Percentiles rank a stretch among this genome's conserved stretches.
Evolutionary conservation across 345 rosid species (phyloP).

Genomic region (Durio zibethinus): DNA sequence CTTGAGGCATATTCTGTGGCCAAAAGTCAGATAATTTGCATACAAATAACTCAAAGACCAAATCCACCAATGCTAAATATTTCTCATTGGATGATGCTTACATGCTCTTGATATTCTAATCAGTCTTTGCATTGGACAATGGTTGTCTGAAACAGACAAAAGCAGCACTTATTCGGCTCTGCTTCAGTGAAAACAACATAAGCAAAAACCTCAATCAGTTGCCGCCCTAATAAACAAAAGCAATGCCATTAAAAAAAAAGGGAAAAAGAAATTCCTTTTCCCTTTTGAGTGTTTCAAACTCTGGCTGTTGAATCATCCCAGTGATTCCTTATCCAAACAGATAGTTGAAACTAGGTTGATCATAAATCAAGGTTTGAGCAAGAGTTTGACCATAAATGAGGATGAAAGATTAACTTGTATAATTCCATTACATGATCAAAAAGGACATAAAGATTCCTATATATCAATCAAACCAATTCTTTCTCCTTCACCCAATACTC

Average conservation of each 20-base stretch:
- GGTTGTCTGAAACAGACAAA: slow-evolving; percentile 18
- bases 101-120: slow-evolving; percentile 15
- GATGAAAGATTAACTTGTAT: neutral
- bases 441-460: slow-evolving; percentile 1
- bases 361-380: neutral
- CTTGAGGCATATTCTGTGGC: slow-evolving; percentile 61
- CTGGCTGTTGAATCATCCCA: neutral
- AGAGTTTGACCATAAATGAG: neutral
- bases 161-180: slow-evolving; percentile 16
- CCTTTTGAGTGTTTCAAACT: slow-evolving; percentile 17
- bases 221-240: slow-evolving; percentile 29
- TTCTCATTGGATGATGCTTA: slow-evolving; percentile 16
- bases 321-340: slow-evolving; percentile 6
- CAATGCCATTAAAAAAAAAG: neutral
- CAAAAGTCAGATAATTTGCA: slow-evolving; percentile 29
- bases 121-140: slow-evolving; percentile 9
- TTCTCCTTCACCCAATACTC: slow-evolving; percentile 3
- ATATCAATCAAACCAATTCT: slow-evolving; percentile 12
- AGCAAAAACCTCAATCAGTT: slow-evolving; percentile 19
- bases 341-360: neutral
- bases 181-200: slow-evolving; percentile 8
- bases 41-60: neutral
- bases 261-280: neutral
- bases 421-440: neutral
- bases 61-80: slow-evolving; percentile 3